Base-by-base conservation (phyloP, 2,329 filamentous ascomycete species). In the Colletotrichum noveboracense region DNA sequence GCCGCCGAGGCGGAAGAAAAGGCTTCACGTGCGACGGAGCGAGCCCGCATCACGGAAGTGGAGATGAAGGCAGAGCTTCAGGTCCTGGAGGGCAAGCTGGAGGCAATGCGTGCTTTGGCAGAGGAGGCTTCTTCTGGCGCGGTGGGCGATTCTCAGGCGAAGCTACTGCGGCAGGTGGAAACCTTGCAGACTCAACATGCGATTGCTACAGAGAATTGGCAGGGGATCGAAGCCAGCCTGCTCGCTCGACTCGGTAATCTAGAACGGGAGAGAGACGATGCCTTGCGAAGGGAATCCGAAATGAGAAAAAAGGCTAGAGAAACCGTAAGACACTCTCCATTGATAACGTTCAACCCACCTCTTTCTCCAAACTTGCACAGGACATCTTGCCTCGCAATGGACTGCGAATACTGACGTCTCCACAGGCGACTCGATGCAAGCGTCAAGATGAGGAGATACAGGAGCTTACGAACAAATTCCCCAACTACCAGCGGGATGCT, bases 181-280 rank as follows among this genome's bases (percentile, higher is more conserved):
- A 98, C 95, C 1, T 86, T 99, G 48, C 97, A 99, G 84, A 97
- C 95, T 8, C 97, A 99, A 83, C 98, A 99, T 84, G 93, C 96
- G 1, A 93, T 97, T 70, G 97, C 97, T 2, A 97, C 95, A 79
- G 95, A 98, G 81, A 99, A 99, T 80, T 99, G 97, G 97, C 96
- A 98, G 82, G 95, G 96, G 1, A 97, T 99, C 77, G 96, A 99
- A 84, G 92, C 94, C 12, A 97, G 95, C 4, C 86, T 99, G 36
- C 90, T 96, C 66, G 92, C 95, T 26, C 92, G 96, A 73, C 90
- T 97, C 13, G 90, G 93, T 6, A 93, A 88, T 66, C 88, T 98
- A 12, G 97, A 99, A 83, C 97, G 94, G 82, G 97, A 99, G 83
- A 92, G 95, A 71, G 96, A 98, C 81, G 97, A 99, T 80, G 91